Evolutionary conservation across 257 asterid species (phyloP).

Genomic region (Solanum corneliomulleri): DNA sequence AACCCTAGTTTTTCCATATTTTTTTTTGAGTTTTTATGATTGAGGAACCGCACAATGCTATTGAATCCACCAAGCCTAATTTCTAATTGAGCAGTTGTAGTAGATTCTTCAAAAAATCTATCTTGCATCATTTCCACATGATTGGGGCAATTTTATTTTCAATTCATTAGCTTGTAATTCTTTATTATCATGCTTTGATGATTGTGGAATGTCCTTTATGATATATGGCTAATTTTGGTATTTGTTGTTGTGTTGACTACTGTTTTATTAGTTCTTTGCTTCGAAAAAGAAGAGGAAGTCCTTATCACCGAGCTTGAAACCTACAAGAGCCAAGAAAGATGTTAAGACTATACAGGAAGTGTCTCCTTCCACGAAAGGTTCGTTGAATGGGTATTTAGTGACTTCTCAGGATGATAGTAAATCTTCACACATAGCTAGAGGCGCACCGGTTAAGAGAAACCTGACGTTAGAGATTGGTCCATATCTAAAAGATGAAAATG

Average conservation of each 20-base stretch:
- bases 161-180: not conserved
- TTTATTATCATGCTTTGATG: not conserved
- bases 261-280: slow-evolving; percentile 50
- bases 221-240: not conserved
- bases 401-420: slow-evolving; percentile 33
- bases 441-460: slow-evolving; percentile 40
- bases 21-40: not conserved
- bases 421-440: slow-evolving; percentile 10
- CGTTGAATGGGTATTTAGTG: slow-evolving; percentile 43
- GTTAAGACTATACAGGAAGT: slow-evolving; percentile 32
- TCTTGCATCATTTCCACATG: not conserved
- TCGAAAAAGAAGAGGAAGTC: slow-evolving; percentile 78
- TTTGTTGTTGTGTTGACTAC: not conserved
- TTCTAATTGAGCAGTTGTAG: not conserved
- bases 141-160: not conserved
- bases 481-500: slow-evolving; percentile 23
- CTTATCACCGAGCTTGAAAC: slow-evolving; percentile 48
- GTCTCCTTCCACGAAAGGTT: slow-evolving; percentile 68
- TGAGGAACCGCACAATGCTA: not conserved
- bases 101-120: not conserved
- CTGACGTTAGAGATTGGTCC: slow-evolving; percentile 38
- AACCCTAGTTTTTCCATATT: not conserved
- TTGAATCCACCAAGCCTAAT: not conserved
- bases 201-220: not conserved
- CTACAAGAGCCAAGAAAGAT: slow-evolving; percentile 48